phyloP scores from a whole-genome alignment of 176 grass and related monocot species.

The Phyllostachys edulis region DNA sequence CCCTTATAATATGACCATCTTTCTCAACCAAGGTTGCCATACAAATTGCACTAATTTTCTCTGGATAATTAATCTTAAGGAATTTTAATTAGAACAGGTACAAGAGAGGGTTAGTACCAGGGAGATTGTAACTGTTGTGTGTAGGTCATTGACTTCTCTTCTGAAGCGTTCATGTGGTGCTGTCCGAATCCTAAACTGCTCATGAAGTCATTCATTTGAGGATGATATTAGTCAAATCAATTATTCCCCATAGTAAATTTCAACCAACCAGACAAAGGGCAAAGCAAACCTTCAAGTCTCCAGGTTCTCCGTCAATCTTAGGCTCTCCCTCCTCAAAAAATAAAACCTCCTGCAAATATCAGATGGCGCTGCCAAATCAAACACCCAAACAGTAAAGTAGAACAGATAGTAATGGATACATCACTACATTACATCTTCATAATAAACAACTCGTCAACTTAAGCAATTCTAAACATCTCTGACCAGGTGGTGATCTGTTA shows the following conservation, averaged over 20 bases:
- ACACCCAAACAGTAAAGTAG: background rate
- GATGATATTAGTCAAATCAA: slow-evolving; percentile 19
- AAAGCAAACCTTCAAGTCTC: slow-evolving; percentile 83
- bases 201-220: slow-evolving; percentile 36
- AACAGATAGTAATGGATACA: background rate
- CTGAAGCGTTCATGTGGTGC: slow-evolving; percentile 76
- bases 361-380: background rate
- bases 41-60: background rate
- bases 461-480: background rate
- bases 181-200: slow-evolving; percentile 90
- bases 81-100: background rate
- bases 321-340: slow-evolving; percentile 99
- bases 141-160: slow-evolving; percentile 93
- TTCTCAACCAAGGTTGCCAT: background rate
- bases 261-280: background rate
- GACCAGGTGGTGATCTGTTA: background rate
- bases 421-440: background rate
- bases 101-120: slow-evolving; percentile 52
- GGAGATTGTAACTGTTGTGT: slow-evolving; percentile 75
- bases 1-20: background rate
- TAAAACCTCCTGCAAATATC: slow-evolving; percentile 66
- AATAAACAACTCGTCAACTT: background rate
- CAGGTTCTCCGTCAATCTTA: slow-evolving; percentile 93
- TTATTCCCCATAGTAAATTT: background rate
- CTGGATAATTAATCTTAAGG: background rate